phyloP scores from a whole-genome alignment of 1,284 basidiomycete genomes.

The Cryptococcus sp. region DNA sequence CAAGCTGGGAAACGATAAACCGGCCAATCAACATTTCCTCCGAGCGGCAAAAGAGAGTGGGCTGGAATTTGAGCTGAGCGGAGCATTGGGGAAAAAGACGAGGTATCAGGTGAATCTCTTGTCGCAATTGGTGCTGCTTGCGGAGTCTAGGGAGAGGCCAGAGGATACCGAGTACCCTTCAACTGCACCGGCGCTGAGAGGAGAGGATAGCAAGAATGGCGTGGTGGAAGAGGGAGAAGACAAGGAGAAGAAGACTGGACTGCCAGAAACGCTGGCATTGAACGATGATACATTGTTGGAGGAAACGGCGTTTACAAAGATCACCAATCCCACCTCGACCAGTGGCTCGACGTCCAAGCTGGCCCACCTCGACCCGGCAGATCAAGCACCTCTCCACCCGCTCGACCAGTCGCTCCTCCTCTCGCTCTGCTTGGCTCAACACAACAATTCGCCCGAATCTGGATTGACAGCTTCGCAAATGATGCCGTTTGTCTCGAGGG shows the following conservation, averaged over 20 bases:
- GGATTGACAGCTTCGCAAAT: conserved; percentile 86
- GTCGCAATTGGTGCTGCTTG: conserved; percentile 89
- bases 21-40: conserved; percentile 73
- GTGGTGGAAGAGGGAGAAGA: no score
- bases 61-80: conserved; percentile 84
- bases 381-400: conserved; percentile 80
- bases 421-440: conserved; percentile 79
- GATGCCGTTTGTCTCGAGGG: conserved; percentile 78
- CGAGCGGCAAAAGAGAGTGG: conserved; percentile 70
- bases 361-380: conserved; percentile 66
- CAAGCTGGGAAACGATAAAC: conserved; percentile 62
- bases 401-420: conserved; percentile 87
- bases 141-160: conserved; percentile 65
- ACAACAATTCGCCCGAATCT: conserved; percentile 77
- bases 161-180: conserved; percentile 23
- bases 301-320: conserved; percentile 75
- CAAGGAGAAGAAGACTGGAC: background rate
- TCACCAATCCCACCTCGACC: conserved; percentile 40
- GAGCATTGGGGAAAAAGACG: conserved; percentile 87
- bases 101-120: conserved; percentile 85
- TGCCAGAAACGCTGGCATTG: conserved; percentile 74
- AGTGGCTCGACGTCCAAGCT: conserved; percentile 43
- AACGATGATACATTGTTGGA: conserved; percentile 98
- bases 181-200: conserved; percentile 4
- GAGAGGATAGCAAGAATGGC: background rate